phyloP scores from a whole-genome alignment of 148 eudicot species.

The Rhododendron ovatum region DNA sequence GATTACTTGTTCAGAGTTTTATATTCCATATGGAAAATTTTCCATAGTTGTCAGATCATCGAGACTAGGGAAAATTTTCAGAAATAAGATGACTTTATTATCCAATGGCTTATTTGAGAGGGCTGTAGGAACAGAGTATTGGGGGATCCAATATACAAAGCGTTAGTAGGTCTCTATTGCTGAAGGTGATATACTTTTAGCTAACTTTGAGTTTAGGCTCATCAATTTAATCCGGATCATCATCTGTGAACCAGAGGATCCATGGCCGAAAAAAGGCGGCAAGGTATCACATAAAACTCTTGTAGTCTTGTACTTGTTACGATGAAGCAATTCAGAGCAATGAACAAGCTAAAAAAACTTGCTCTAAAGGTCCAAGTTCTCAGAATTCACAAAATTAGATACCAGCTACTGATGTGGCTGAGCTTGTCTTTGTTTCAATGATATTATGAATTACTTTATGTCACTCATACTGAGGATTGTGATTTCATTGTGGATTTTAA shows the following conservation, averaged over 20 bases:
- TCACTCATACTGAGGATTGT: neutral
- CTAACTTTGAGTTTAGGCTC: neutral
- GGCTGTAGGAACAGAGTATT: neutral
- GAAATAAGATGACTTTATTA: neutral
- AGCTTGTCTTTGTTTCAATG: neutral
- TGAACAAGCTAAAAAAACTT: slow-evolving; percentile 88
- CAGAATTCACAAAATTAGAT: neutral
- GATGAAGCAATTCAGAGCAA: slow-evolving; percentile 92
- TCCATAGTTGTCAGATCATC: neutral
- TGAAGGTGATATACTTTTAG: neutral
- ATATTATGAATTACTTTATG: neutral
- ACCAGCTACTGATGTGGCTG: neutral
- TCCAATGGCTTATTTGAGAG: neutral
- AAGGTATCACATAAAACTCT: slow-evolving; percentile 76
- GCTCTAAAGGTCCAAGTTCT: slow-evolving; percentile 55
- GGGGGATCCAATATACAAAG: neutral
- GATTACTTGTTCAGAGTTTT: too few species aligned
- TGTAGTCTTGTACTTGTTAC: slow-evolving; percentile 72
- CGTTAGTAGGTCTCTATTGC: neutral
- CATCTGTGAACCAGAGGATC: slow-evolving; percentile 62
- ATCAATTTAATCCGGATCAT: neutral
- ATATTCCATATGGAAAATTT: too few species aligned
- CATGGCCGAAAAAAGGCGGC: slow-evolving; percentile 83
- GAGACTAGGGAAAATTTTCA: neutral
- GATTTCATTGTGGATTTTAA: neutral